These are phyloP conservation scores for Pecoramyces ruminantium DNA, from an alignment of 192 early-diverging fungal species.

Conservation along the genomic window DNA sequence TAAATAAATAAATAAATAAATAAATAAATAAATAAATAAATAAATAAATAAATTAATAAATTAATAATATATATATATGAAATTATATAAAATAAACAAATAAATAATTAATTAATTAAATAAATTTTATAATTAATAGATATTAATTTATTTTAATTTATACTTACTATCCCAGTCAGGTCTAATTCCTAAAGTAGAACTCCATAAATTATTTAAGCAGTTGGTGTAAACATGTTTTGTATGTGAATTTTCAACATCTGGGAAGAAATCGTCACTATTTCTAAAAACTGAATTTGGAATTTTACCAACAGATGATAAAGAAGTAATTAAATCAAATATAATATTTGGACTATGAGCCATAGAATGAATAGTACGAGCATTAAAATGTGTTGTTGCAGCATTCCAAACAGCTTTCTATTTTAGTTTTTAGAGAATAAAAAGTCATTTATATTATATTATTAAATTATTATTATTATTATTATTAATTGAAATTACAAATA, in stretches of 20 bases:
- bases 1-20: too few relatives aligned
- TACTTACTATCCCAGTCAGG: constrained; percentile 29
- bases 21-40: too few relatives aligned
- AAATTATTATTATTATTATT: too few relatives aligned
- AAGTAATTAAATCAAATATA: background rate
- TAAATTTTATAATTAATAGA: too few relatives aligned
- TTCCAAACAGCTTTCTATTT: background rate
- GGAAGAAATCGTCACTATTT: constrained; percentile 39
- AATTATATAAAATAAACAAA: too few relatives aligned
- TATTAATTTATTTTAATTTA: background rate
- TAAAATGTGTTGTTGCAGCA: background rate
- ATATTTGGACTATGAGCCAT: background rate
- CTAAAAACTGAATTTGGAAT: constrained; percentile 5
- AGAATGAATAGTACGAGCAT: background rate
- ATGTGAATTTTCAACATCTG: constrained; percentile 20
- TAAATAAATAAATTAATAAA: too few relatives aligned
- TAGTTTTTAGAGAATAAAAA: too few relatives aligned
- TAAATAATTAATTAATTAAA: too few relatives aligned
- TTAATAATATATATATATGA: too few relatives aligned
- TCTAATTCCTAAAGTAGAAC: constrained; percentile 7
- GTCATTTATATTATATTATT: too few relatives aligned
- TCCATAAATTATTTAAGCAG: constrained; percentile 28
- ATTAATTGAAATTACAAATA: too few relatives aligned
- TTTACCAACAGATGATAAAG: background rate
- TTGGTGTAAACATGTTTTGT: constrained; percentile 39